Base-by-base conservation (phyloP, 129 eudicot genomes). In the Pittosporum tobira region DNA sequence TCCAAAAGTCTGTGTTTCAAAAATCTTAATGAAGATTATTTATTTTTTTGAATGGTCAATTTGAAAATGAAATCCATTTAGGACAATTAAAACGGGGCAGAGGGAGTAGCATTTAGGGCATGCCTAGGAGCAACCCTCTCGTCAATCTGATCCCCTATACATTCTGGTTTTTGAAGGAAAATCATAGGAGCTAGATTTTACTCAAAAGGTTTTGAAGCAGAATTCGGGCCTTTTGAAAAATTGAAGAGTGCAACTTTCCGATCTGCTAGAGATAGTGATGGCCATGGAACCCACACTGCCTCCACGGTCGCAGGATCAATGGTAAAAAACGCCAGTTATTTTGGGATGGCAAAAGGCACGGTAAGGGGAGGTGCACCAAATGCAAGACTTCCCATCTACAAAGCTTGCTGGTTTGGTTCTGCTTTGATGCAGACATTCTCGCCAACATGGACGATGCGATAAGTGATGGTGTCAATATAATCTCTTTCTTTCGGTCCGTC, bases 181-280 rank as follows among this genome's bases (percentile, higher is more conserved):
- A 64, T 84, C 12, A 73, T 84, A 59, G 94, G 94, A 72, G 94
- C 94, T 25, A 40, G 85, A 66, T 84, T 57, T 66, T 84, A 81
- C 59, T 75, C 69, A 3, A 75, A 67, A 66, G 94, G 88, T 65
- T 69, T 59, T 10, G 75, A 77, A 67, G 82, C 77, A 15, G 48
- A 45, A 45, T 36, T 29, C 0, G 82, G 85, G 8, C 80, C 85
- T 15, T 85, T 84, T 3, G 85, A 84, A 45, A 60, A 67, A 53
- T 25, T 31, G 27, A 70, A 67, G 51, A 48, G 7, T 3, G 72
- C 76, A 1, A 75, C 75, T 67, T 84, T 68, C 47, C 76, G 79
- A 51, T 84, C 94, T 18, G 59, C 85, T 14, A 55, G 88, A 50
- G 94, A 84, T 29, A 43, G 59, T 23, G 83, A 77, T 3, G 94